Base-by-base conservation (phyloP, 768 basidiomycete genomes). In the Mycena vitilis region DNA sequence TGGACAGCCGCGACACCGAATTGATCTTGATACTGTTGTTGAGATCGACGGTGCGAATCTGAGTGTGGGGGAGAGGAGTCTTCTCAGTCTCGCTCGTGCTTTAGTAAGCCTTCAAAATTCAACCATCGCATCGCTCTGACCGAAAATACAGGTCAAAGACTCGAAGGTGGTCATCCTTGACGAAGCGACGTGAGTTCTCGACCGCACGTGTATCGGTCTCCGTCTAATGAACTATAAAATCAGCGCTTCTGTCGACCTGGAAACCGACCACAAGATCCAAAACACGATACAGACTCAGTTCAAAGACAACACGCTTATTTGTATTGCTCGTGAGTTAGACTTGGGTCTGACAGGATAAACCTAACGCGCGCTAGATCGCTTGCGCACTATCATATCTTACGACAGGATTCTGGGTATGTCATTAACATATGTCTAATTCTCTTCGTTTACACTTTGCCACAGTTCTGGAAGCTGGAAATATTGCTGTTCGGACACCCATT, bases 251-350 rank as follows among this genome's bases (percentile, higher is more conserved):
- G 91, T 94, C 15, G 91, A 93, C 73, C 83, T 89, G 57, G 92
- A 91, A 76, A 95, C 93, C 0, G 94, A 95, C 77, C 81, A 87
- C 68, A 91, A 90, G 77, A 94, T 96, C 62, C 94, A 96, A 73
- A 80, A 86, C 47, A 95, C 94, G 5, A 95, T 96, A 58, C 84
- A 90, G 9, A 84, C 80, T 8, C 87, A 90, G 76, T 95, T 95
- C 81, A 81, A 79, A 51, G 88, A 91, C 71, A 87, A 89, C 60
- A 95, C 94, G 0, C 82, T 94, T 20, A 78, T 95, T 25, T 93
- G 91, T 76, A 94, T 94, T 71, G 91, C 91, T 56, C 92, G 89
- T 91, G 72, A 76, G 89, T 83, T n/a, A 53, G 16, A 20, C n/a
- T 9, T 30, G 10, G 15, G 51, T 37, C 30, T n/a, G 36, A 52